Evolutionary conservation across 768 basidiomycete species (phyloP), one percentile per base, ranked within the genome.

Genomic region (Ephemerocybe angulata): DNA sequence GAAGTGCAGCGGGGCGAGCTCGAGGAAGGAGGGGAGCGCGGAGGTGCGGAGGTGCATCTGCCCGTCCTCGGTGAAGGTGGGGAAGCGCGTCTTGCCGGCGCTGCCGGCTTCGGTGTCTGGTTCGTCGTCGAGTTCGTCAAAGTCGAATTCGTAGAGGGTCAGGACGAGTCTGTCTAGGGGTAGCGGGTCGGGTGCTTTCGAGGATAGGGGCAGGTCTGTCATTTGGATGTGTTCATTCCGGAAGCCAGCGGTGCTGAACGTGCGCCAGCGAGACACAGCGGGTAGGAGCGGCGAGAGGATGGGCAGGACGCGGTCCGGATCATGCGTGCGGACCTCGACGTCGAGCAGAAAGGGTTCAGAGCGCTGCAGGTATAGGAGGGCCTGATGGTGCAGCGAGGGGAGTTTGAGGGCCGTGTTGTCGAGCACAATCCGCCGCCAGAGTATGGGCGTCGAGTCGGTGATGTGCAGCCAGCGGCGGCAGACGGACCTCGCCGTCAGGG

Each of bases 251-350:
- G 87, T 68, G 2, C 62, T 68, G 59, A 83, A 80, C 2, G 73
- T 70, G 38, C 76, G 71, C 86, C 87, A 89, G 37, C 88, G 80
- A 54, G 71, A 63, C 40, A 88, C 62, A 27, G 77, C 70, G 10
- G 79, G 72, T 0, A 90, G 70, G 31, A 89, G 72, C 4, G 83
- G 85, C 0, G 85, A 83, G 30, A 90, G 70, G 55, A 89, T 74
- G 8, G 87, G 79, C 3, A 89, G 74, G 30, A 88, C 71, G 53
- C 70, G 69, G 54, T 86, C 81, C 25, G 74, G 67, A 53, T 77
- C 72, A 21, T 68, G 53, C 19, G 83, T 67, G 15, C 76, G 67
- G 53, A 89, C 63, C 33, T 81, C 72, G 49, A 89, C 71, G 57
- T 80, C 75, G 60, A 87, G 79, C 1, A 73, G 72, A 33, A 87